A percentile compares a stretch with the other conserved stretches of the same genome.
Evolutionary conservation across 345 rosid species (phyloP).

Genomic region (Cardamine chenopodiifolia): DNA sequence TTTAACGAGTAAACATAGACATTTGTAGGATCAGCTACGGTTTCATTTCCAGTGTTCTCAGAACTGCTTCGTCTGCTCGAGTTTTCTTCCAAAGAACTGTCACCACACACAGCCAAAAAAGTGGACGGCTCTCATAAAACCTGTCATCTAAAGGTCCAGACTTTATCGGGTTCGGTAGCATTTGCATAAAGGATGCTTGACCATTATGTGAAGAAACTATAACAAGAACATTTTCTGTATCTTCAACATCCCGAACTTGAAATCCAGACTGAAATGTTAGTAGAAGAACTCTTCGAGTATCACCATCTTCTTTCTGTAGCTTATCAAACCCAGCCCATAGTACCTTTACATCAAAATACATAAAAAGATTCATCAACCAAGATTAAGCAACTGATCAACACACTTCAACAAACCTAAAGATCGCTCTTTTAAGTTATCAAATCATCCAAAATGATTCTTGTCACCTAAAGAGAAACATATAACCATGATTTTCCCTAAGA

Average conservation of each 20-base stretch:
- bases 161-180: constrained; percentile 65
- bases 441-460: not conserved
- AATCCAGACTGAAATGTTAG: constrained; percentile 85
- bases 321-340: constrained; percentile 97
- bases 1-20: constrained; percentile 76
- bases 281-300: constrained; percentile 64
- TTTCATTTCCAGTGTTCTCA: constrained; percentile 49
- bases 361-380: constrained; percentile 15
- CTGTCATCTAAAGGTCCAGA: constrained; percentile 51
- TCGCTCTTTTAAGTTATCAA: constrained; percentile 16
- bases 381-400: not conserved
- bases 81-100: constrained; percentile 52
- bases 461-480: not conserved
- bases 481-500: not conserved
- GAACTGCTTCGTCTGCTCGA: constrained; percentile 46
- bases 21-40: constrained; percentile 50
- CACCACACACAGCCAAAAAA: constrained; percentile 76
- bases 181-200: constrained; percentile 78
- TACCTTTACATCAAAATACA: constrained; percentile 53
- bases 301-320: constrained; percentile 59
- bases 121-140: constrained; percentile 65
- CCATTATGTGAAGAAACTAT: constrained; percentile 81
- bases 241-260: constrained; percentile 98
- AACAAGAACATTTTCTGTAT: constrained; percentile 72
- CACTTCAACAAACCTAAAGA: constrained; percentile 25